A percentile compares a stretch with the other conserved stretches of the same genome.
phyloP scores from a whole-genome alignment of 257 asterid species.

The Jasminum sambac region DNA sequence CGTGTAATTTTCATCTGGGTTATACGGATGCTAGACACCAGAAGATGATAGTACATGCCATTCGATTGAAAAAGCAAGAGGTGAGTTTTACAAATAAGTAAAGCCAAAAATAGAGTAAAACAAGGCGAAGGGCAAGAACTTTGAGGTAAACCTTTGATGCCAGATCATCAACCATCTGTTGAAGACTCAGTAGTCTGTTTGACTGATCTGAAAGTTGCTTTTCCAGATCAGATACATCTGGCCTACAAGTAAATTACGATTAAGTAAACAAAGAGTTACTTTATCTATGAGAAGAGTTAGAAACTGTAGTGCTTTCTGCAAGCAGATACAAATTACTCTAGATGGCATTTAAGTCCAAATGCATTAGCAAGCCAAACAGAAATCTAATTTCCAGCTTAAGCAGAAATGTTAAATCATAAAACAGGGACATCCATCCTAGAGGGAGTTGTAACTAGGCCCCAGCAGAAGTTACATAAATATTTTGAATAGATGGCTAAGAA shows the following conservation, averaged over 20 bases:
- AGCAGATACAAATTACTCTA: conserved; percentile 6
- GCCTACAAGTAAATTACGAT: conserved; percentile 69
- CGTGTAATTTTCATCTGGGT: conserved; percentile 90
- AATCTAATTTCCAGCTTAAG: not conserved
- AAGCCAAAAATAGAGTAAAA: not conserved
- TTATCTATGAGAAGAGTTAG: conserved; percentile 15
- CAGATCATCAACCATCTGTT: conserved; percentile 95
- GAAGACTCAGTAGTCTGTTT: conserved; percentile 84
- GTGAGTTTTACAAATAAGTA: not conserved
- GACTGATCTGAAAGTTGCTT: conserved; percentile 93
- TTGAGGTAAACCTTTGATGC: conserved; percentile 73
- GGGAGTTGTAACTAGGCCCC: no score
- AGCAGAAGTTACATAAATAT: no score
- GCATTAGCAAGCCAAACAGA: not conserved
- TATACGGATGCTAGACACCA: conserved; percentile 73
- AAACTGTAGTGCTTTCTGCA: not conserved
- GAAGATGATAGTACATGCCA: conserved; percentile 25
- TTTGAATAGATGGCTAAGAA: no score
- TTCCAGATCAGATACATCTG: conserved; percentile 92
- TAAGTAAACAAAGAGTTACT: conserved; percentile 34
- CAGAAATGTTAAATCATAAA: no score
- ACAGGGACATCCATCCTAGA: no score
- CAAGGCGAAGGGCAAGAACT: conserved; percentile 12
- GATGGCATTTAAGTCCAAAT: not conserved
- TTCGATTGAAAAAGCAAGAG: conserved; percentile 26